Evolutionary conservation across 2,329 filamentous ascomycete genomes (phyloP).

Genomic region (Neonectria coccinea): DNA sequence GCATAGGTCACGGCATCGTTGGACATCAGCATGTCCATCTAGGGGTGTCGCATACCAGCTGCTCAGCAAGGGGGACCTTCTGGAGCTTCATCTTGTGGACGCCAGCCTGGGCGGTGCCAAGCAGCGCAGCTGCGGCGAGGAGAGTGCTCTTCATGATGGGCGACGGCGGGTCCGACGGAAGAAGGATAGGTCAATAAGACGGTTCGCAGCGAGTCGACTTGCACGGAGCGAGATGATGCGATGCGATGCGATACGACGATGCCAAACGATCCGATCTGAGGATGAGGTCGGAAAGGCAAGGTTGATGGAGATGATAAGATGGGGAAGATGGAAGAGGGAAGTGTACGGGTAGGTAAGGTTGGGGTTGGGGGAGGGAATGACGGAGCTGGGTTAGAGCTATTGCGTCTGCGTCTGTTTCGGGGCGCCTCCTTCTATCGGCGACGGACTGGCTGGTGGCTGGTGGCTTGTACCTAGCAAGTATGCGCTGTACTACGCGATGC

Average conservation of each 20-base stretch:
- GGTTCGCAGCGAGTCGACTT: slow-evolving; percentile 12
- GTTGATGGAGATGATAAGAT: slow-evolving; percentile 26
- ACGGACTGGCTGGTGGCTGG: background rate
- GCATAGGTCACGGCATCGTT: background rate
- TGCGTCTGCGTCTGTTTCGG: slow-evolving; percentile 45
- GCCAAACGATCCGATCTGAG: slow-evolving; percentile 22
- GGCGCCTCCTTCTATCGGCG: slow-evolving; percentile 38
- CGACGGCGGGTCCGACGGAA: slow-evolving; percentile 36
- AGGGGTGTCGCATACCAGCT: slow-evolving; percentile 73
- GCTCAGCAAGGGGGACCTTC: slow-evolving; percentile 92
- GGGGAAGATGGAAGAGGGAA: slow-evolving; percentile 38
- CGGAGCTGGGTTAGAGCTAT: slow-evolving; percentile 44
- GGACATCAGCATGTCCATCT: background rate
- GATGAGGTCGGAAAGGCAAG: slow-evolving; percentile 24
- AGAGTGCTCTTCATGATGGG: slow-evolving; percentile 86
- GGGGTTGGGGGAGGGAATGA: slow-evolving; percentile 32
- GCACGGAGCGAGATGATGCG: slow-evolving; percentile 12
- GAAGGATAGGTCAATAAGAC: slow-evolving; percentile 12
- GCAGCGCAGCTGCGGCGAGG: slow-evolving; percentile 82
- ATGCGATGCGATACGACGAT: slow-evolving; percentile 21
- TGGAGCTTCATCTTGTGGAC: slow-evolving; percentile 98
- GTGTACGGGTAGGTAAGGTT: slow-evolving; percentile 14
- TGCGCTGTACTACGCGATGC: slow-evolving; percentile 2
- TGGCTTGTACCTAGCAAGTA: slow-evolving; percentile 17
- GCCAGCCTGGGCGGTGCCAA: slow-evolving; percentile 85